phyloP scores from a whole-genome alignment of 805 yeast species.

The Yarrowia hollandica region DNA sequence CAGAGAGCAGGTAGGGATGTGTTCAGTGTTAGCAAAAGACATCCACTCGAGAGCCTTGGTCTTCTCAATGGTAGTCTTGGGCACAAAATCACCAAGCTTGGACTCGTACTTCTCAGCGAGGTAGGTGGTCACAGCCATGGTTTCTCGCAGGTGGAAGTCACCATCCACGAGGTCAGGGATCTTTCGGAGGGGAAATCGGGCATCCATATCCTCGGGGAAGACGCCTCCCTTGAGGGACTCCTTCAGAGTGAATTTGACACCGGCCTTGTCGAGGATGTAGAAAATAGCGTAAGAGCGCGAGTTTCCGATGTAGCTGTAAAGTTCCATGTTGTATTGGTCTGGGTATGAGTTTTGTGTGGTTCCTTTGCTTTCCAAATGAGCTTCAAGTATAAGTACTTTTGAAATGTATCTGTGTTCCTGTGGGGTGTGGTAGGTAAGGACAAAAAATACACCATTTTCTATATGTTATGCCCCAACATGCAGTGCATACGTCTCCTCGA shows the following conservation, averaged over 20 bases:
- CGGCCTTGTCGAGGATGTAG: conserved; percentile 23
- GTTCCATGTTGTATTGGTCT: too few species aligned
- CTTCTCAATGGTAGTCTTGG: conserved; percentile 55
- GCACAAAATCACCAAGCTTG: conserved; percentile 57
- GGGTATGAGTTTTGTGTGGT: background rate
- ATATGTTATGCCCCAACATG: too few species aligned
- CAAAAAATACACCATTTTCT: background rate
- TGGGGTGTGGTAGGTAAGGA: background rate
- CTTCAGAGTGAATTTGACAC: conserved; percentile 8
- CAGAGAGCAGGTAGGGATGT: conserved; percentile 49
- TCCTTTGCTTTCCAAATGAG: background rate
- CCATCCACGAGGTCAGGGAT: conserved; percentile 65
- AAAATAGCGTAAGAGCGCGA: conserved; percentile 26
- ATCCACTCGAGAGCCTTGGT: conserved; percentile 74
- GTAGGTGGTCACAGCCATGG: conserved; percentile 60
- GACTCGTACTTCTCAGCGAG: background rate
- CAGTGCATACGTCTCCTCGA: too few species aligned
- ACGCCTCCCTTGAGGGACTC: conserved; percentile 28
- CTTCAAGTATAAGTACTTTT: too few species aligned
- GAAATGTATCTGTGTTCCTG: background rate
- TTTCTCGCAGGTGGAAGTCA: conserved; percentile 64
- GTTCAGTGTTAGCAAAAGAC: conserved; percentile 71
- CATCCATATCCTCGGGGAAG: conserved; percentile 44
- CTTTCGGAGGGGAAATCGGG: conserved; percentile 56
- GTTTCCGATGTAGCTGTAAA: conserved; percentile 19